Base-by-base conservation (phyloP, 208 protist genomes). In the Novymonas esmeraldas region DNA sequence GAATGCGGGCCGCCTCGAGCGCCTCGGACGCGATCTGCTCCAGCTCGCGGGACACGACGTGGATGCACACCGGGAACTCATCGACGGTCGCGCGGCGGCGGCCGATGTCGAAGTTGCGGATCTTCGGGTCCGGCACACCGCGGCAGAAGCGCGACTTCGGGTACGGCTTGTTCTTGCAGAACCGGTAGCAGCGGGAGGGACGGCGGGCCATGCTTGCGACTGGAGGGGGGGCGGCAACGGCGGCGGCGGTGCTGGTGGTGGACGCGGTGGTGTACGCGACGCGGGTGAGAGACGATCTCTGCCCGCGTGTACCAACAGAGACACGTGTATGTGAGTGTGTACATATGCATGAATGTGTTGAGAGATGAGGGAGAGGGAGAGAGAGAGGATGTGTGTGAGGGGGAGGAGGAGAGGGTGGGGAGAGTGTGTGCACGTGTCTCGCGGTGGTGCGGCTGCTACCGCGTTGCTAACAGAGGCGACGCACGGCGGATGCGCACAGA, bases 1-100 rank as follows among this genome's bases (percentile, higher is more conserved):
- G 95, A 82, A 99, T 99, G 98, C 99, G 99, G 67, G 97, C 98
- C 49, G 99, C 99, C 89, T 99, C 99, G 42, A 99, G 93, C 60
- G 98, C 96, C 90, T 99, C 98, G 44, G 92, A 97, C 38, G 97
- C 97, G 67, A 99, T 87, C 92, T 99, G 98, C 90, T 99, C 98
- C 51, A 98, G 94, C 90, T 99, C 99, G 38, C 95, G 73, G 58
- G 98, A 99, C 45, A 99, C 73, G 11, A 99, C 83, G 87, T 99
- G 98, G 45, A 99, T 82, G 85, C 95, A 98, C 44, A 93, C 76
- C 42, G 98, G 98, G 94, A 99, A 99, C 59, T 98, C 91, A 84
- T 99, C 90, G 54, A 98, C 93, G 59, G 66, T 59, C 48, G 98
- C 98, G 71, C 90, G 97, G 87, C 99, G 99, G 57, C 89, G 91